phyloP scores from a whole-genome alignment of 2,329 filamentous ascomycete species.

The Thielaviopsis ethacetica region DNA sequence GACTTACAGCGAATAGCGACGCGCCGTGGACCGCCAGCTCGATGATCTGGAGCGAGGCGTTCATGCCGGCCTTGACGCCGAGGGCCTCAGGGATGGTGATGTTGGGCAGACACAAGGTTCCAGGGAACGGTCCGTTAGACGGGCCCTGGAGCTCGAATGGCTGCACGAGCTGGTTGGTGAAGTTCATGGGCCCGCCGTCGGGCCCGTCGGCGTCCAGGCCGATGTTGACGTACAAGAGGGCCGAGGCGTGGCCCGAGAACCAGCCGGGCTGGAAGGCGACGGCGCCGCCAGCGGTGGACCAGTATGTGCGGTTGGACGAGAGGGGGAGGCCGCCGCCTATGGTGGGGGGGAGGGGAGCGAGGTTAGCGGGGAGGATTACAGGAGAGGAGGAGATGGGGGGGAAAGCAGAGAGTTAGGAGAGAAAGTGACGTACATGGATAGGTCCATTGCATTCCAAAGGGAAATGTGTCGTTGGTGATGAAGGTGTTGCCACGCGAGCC shows the following conservation, averaged over 20 bases:
- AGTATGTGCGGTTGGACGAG: constrained; percentile 61
- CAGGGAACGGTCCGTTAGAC: constrained; percentile 54
- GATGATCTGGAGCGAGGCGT: constrained; percentile 65
- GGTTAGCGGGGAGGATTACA: background rate
- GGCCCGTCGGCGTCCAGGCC: constrained; percentile 49
- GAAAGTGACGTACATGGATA: constrained; percentile 44
- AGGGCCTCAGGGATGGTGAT: constrained; percentile 48
- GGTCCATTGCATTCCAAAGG: constrained; percentile 55
- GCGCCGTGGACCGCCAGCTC: constrained; percentile 61
- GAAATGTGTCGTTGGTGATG: constrained; percentile 43
- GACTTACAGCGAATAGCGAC: constrained; percentile 51
- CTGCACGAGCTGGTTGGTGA: constrained; percentile 51
- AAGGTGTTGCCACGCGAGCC: constrained; percentile 52
- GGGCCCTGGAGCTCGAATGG: constrained; percentile 64
- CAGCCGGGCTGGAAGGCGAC: constrained; percentile 69
- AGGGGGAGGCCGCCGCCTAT: constrained; percentile 60
- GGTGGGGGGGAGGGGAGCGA: background rate
- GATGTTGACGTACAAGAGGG: constrained; percentile 69
- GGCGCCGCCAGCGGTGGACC: constrained; percentile 62
- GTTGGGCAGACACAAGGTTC: constrained; percentile 68
- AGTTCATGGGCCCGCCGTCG: constrained; percentile 17
- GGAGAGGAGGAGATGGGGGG: background rate
- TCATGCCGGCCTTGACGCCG: constrained; percentile 50
- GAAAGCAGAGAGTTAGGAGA: background rate
- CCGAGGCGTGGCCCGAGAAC: constrained; percentile 65